Percentiles rank a stretch among this genome's conserved stretches.
Conservation (phyloP, 257 asterid genomes). For the Scutellaria baicalensis region DNA sequence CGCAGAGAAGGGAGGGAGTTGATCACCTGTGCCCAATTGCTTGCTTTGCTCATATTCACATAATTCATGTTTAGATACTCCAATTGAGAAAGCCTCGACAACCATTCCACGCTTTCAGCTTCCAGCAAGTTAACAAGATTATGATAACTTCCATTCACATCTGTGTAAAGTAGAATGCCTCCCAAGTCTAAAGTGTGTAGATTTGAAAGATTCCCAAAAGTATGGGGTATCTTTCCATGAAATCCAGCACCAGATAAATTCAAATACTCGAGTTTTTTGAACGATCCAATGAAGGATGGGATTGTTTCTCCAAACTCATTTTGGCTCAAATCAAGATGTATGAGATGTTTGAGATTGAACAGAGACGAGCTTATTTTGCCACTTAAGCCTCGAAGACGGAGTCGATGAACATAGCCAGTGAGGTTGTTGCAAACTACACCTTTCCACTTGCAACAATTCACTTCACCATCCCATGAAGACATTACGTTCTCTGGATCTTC, state of each 20-base stretch:
- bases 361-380: slow-evolving; percentile 11
- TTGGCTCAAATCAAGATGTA: neutral
- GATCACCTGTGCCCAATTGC: slow-evolving; percentile 1
- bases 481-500: neutral
- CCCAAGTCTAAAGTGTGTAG: neutral
- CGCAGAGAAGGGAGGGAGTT: slow-evolving; percentile 4
- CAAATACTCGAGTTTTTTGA: slow-evolving; percentile 1
- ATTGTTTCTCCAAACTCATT: neutral
- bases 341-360: slow-evolving; percentile 6
- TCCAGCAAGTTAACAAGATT: neutral
- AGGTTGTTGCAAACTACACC: too few species aligned
- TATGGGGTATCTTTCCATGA: neutral
- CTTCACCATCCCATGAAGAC: slow-evolving; percentile 13
- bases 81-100: slow-evolving; percentile 10
- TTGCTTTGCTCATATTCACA: slow-evolving; percentile 10
- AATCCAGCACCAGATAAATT: slow-evolving; percentile 6
- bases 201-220: slow-evolving; percentile 11
- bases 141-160: too few species aligned
- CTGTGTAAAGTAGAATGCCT: too few species aligned
- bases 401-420: too few species aligned
- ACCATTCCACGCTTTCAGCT: slow-evolving; percentile 13
- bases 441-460: too few species aligned
- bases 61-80: slow-evolving; percentile 4
- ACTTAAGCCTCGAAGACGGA: neutral
- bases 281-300: slow-evolving; percentile 7